Evolutionary conservation across 2,329 filamentous ascomycete species (phyloP).

Genomic region (Clonostachys sp.): DNA sequence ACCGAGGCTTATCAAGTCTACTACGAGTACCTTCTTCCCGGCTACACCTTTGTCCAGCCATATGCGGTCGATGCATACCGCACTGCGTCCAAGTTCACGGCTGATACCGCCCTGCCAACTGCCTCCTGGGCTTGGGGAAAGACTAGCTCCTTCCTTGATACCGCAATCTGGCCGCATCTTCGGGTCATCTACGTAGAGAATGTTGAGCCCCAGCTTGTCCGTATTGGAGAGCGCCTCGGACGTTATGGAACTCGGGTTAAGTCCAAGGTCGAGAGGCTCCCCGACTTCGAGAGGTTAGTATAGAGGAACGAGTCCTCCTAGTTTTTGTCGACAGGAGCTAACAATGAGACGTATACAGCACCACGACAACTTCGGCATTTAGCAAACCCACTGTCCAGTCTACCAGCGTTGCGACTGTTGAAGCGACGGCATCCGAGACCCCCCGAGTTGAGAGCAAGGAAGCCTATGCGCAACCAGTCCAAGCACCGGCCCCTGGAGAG

Average conservation of each 20-base stretch:
- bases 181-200: conserved; percentile 82
- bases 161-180: conserved; percentile 76
- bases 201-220: conserved; percentile 89
- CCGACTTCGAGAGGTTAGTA: not conserved
- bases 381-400: conserved; percentile 23
- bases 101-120: conserved; percentile 68
- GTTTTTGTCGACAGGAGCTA: too few relatives aligned
- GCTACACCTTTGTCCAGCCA: conserved; percentile 70
- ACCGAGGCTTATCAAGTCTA: conserved; percentile 54
- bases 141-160: conserved; percentile 66
- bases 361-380: conserved; percentile 20
- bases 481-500: conserved; percentile 37
- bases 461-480: conserved; percentile 21
- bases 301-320: too few relatives aligned
- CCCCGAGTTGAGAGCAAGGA: conserved; percentile 3
- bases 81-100: conserved; percentile 60
- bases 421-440: not conserved
- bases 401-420: conserved; percentile 9
- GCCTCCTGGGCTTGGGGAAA: conserved; percentile 67
- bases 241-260: conserved; percentile 51
- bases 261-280: not conserved
- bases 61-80: conserved; percentile 68
- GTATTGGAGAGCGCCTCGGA: conserved; percentile 86
- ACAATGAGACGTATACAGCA: not conserved
- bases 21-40: conserved; percentile 68